Evolutionary conservation across 352 stramenopile species (phyloP).

Genomic region (Phytophthora niederhauseri): DNA sequence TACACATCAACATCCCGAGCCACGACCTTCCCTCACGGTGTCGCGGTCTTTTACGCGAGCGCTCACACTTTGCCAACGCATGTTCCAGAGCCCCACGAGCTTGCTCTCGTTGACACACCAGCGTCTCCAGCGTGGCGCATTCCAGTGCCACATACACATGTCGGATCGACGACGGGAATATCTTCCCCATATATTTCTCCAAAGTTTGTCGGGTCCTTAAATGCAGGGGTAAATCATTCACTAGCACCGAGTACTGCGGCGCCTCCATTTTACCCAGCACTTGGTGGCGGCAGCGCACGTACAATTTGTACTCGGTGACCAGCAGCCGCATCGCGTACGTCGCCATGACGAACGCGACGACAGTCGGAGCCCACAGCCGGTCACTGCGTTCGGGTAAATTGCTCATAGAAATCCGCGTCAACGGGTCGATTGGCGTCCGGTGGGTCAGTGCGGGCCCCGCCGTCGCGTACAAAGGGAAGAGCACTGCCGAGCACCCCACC

Average conservation of each 20-base stretch:
- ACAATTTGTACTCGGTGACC: constrained; percentile 66
- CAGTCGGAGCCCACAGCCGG: constrained; percentile 67
- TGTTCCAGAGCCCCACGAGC: constrained; percentile 59
- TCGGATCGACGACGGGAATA: constrained; percentile 69
- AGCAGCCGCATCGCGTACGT: constrained; percentile 66
- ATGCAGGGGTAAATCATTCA: constrained; percentile 69
- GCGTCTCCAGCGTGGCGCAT: constrained; percentile 57
- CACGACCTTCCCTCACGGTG: constrained; percentile 58
- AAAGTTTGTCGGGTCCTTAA: constrained; percentile 65
- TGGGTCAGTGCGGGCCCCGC: constrained; percentile 29
- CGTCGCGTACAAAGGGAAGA: constrained; percentile 80
- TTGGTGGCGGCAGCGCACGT: constrained; percentile 64
- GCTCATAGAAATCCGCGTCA: constrained; percentile 78
- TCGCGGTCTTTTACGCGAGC: constrained; percentile 43
- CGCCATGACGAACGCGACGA: constrained; percentile 59
- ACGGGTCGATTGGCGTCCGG: constrained; percentile 45
- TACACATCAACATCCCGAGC: constrained; percentile 47
- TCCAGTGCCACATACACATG: constrained; percentile 77
- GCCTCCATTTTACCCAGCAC: constrained; percentile 57
- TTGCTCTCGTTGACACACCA: constrained; percentile 59
- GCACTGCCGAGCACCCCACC: constrained; percentile 53
- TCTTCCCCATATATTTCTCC: constrained; percentile 69
- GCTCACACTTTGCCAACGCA: constrained; percentile 53
- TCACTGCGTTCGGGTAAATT: constrained; percentile 60
- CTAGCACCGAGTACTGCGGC: constrained; percentile 76